phyloP scores from a whole-genome alignment of 2,329 filamentous ascomycete species.

The Trichoderma lentiforme region DNA sequence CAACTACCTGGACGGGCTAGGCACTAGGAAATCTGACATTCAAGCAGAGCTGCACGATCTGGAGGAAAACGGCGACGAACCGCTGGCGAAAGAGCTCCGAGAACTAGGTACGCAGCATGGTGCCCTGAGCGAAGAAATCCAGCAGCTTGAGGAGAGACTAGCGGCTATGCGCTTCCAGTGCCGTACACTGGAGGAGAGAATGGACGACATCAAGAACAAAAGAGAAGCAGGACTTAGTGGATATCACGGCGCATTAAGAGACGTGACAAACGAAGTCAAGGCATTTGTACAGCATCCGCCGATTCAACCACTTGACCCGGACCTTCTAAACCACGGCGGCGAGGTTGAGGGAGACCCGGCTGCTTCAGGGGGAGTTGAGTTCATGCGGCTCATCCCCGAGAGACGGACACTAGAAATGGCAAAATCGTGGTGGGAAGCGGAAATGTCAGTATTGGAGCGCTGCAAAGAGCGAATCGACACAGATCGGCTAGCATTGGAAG shows the following conservation, averaged over 20 bases:
- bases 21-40: constrained; percentile 49
- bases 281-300: constrained; percentile 58
- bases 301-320: constrained; percentile 49
- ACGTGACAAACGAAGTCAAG: constrained; percentile 61
- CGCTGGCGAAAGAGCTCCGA: constrained; percentile 59
- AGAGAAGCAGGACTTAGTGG: constrained; percentile 70
- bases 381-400: constrained; percentile 59
- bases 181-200: constrained; percentile 55
- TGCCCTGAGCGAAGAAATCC: constrained; percentile 60
- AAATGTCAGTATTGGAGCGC: constrained; percentile 54
- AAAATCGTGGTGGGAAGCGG: constrained; percentile 65
- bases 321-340: constrained; percentile 34
- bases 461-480: constrained; percentile 55
- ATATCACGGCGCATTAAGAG: constrained; percentile 63
- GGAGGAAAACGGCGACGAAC: constrained; percentile 53
- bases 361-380: constrained; percentile 47
- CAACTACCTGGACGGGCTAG: constrained; percentile 52
- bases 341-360: constrained; percentile 21
- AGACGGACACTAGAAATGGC: constrained; percentile 69
- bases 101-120: constrained; percentile 55
- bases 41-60: constrained; percentile 51
- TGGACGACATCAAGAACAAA: constrained; percentile 61
- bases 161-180: constrained; percentile 58
- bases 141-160: constrained; percentile 62
- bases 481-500: constrained; percentile 63